Conservation (phyloP, 352 stramenopile genomes). For the Phytophthora uliginosa region DNA sequence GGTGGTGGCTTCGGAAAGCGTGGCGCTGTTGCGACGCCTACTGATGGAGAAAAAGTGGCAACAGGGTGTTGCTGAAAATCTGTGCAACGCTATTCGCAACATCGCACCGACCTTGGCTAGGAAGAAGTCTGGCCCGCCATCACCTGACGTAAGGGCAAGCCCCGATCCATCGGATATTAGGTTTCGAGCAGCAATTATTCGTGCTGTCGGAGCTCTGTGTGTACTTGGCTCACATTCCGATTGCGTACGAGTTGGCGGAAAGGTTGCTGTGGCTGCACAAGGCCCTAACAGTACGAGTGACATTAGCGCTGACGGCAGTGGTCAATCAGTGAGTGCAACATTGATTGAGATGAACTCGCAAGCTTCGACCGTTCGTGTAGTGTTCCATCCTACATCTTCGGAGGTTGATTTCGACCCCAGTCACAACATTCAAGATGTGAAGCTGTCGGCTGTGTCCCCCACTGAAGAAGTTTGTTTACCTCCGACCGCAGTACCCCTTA, state of each 20-base stretch:
- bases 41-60: slow-evolving; percentile 79
- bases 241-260: slow-evolving; percentile 85
- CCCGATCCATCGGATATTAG: slow-evolving; percentile 67
- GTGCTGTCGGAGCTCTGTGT: slow-evolving; percentile 84
- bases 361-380: slow-evolving; percentile 76
- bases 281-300: slow-evolving; percentile 33
- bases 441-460: slow-evolving; percentile 68
- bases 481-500: slow-evolving; percentile 56
- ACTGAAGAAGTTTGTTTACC: slow-evolving; percentile 85
- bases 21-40: slow-evolving; percentile 78
- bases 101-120: slow-evolving; percentile 69
- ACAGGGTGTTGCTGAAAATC: slow-evolving; percentile 64
- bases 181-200: slow-evolving; percentile 76
- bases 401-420: slow-evolving; percentile 75
- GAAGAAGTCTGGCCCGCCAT: slow-evolving; percentile 38
- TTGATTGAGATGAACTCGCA: slow-evolving; percentile 80
- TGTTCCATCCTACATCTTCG: slow-evolving; percentile 73
- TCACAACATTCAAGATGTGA: slow-evolving; percentile 89
- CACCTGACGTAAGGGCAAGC: slow-evolving; percentile 6
- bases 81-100: slow-evolving; percentile 81
- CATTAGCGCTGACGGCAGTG: slow-evolving; percentile 42
- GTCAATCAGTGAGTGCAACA: slow-evolving; percentile 66
- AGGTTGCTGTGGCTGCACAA: slow-evolving; percentile 74
- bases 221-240: slow-evolving; percentile 88
- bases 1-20: slow-evolving; percentile 82